These are phyloP conservation scores for Aurantiochytrium sp. DNA, from an alignment of 108 stramenopile genomes.

Conservation along the genomic window DNA sequence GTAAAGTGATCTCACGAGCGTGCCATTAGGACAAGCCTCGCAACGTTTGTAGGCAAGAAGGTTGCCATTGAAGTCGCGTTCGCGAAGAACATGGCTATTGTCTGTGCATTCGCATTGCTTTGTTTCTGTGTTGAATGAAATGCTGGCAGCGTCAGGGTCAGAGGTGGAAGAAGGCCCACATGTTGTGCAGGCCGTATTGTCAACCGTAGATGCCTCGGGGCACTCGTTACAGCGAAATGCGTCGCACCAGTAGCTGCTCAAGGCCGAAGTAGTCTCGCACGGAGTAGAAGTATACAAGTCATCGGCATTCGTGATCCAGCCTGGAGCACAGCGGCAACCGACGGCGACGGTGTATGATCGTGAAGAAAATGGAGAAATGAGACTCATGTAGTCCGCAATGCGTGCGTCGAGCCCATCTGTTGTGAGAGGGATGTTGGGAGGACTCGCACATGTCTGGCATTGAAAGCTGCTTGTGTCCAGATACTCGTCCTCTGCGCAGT, in stretches of 20 bases:
- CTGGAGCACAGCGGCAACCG: neutral
- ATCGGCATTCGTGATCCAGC: neutral
- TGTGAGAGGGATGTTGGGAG: neutral
- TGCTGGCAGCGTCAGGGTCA: neutral
- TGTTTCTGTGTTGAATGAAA: neutral
- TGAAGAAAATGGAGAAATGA: neutral
- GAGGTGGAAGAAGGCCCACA: neutral
- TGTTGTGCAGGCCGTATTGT: neutral
- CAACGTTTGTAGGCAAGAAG: neutral
- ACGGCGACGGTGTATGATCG: neutral
- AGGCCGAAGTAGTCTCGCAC: neutral
- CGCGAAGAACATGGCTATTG: neutral
- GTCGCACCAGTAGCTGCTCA: slow-evolving; percentile 14
- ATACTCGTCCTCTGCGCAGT: neutral
- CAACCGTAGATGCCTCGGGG: neutral
- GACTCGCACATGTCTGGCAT: neutral
- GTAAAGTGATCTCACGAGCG: neutral
- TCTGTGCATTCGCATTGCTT: neutral
- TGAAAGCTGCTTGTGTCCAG: neutral
- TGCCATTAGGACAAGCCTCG: neutral
- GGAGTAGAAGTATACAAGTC: neutral
- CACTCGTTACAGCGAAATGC: neutral
- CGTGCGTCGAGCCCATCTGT: neutral
- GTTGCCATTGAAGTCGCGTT: neutral
- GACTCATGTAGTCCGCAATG: neutral